Conservation (phyloP, 1,284 basidiomycete species). For the Anthracocystis setariae region DNA sequence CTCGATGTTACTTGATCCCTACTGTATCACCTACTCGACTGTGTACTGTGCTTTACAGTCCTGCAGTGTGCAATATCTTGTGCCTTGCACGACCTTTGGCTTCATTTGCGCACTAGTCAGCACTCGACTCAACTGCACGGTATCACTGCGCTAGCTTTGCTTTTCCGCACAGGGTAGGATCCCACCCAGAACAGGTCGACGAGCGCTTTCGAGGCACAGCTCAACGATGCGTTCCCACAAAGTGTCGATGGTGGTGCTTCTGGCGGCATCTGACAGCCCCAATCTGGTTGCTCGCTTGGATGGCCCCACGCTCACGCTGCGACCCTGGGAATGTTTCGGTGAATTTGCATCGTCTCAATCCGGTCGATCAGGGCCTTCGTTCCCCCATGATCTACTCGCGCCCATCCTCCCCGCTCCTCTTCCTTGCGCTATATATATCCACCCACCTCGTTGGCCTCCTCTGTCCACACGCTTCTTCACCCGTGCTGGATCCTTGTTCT, state of each 20-base stretch:
- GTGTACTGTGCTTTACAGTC: too few species aligned
- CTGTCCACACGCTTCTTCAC: neutral
- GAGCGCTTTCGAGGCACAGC: too few species aligned
- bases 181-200: too few species aligned
- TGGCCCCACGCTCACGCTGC: slow-evolving; percentile 9
- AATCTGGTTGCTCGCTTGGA: slow-evolving; percentile 1
- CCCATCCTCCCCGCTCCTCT: neutral
- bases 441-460: neutral
- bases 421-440: slow-evolving; percentile 14
- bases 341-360: slow-evolving; percentile 15
- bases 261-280: too few species aligned
- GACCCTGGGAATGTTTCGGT: neutral
- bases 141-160: neutral
- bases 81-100: neutral
- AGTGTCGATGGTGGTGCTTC: too few species aligned
- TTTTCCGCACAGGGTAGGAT: too few species aligned
- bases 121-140: neutral
- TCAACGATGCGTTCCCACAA: too few species aligned
- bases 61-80: too few species aligned
- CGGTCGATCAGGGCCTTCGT: slow-evolving; percentile 23
- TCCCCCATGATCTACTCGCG: slow-evolving; percentile 1
- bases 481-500: neutral
- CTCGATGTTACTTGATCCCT: neutral
- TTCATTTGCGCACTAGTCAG: slow-evolving; percentile 8
- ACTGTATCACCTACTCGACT: too few species aligned